These are phyloP conservation scores for Monilinia laxa DNA, from an alignment of 2,329 filamentous ascomycete species.

Conservation along the genomic window DNA sequence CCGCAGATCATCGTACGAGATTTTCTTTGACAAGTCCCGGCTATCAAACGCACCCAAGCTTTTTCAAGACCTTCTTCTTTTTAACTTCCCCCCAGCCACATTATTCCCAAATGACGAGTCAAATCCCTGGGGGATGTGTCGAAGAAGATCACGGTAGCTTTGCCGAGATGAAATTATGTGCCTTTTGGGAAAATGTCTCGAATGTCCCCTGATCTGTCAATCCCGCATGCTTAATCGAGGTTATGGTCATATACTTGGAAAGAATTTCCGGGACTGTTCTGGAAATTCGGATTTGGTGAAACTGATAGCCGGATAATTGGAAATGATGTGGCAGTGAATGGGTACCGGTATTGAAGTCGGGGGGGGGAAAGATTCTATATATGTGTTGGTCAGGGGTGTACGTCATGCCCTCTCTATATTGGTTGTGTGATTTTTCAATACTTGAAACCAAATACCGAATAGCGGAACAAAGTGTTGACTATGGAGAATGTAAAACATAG, in stretches of 20 bases:
- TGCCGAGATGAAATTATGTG: constrained; percentile 8
- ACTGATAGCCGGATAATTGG: not conserved
- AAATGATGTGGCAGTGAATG: not conserved
- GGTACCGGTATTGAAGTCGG: not conserved
- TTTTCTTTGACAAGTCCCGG: not conserved
- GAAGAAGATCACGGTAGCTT: constrained; percentile 13
- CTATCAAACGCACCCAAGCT: constrained; percentile 4
- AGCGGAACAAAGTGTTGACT: too few relatives aligned
- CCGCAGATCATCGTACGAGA: constrained; percentile 18
- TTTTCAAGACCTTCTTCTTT: not conserved
- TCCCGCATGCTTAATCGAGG: not conserved
- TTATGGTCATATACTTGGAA: too few relatives aligned
- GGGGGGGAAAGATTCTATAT: not conserved
- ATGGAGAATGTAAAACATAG: too few relatives aligned
- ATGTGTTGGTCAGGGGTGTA: constrained; percentile 4
- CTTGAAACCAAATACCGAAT: too few relatives aligned
- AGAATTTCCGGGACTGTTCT: not conserved
- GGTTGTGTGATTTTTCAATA: too few relatives aligned
- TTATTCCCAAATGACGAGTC: constrained; percentile 6
- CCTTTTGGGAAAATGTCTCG: constrained; percentile 13
- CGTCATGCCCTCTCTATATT: not conserved
- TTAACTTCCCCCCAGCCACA: not conserved
- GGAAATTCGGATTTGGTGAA: not conserved
- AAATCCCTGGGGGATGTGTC: constrained; percentile 8
- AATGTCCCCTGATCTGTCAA: not conserved